Evolutionary conservation across 208 protist species (phyloP).

Genomic region (Trichomonas gallinae): DNA sequence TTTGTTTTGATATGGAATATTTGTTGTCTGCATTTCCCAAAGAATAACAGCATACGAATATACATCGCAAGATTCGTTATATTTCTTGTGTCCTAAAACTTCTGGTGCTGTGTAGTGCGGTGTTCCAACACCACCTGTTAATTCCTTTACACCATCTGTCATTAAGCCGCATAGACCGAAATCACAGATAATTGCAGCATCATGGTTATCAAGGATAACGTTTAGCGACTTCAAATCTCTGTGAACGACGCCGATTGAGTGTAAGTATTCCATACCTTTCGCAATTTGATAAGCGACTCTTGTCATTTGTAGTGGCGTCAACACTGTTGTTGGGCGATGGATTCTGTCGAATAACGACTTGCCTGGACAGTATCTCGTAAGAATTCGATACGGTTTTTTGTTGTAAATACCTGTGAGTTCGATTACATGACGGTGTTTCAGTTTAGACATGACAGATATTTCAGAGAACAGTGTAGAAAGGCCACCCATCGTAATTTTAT

Average conservation of each 20-base stretch:
- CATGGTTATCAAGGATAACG: background rate
- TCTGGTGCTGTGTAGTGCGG: constrained; percentile 25
- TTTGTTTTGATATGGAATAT: background rate
- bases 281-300: background rate
- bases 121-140: background rate
- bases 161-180: background rate
- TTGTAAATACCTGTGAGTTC: background rate
- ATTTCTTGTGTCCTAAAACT: background rate
- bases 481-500: background rate
- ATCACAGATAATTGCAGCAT: background rate
- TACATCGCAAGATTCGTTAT: background rate
- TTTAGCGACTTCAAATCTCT: background rate
- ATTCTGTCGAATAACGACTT: background rate
- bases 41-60: background rate
- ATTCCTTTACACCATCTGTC: background rate
- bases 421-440: background rate
- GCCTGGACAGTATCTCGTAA: background rate
- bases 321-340: background rate
- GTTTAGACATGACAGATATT: background rate
- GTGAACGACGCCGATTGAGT: constrained; percentile 8
- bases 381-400: background rate
- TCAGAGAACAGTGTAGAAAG: background rate
- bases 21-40: background rate
- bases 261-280: background rate
- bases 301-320: background rate